These are phyloP conservation scores for Colletotrichum cordylinicola DNA, from an alignment of 2,329 filamentous ascomycete genomes.

Conservation along the genomic window DNA sequence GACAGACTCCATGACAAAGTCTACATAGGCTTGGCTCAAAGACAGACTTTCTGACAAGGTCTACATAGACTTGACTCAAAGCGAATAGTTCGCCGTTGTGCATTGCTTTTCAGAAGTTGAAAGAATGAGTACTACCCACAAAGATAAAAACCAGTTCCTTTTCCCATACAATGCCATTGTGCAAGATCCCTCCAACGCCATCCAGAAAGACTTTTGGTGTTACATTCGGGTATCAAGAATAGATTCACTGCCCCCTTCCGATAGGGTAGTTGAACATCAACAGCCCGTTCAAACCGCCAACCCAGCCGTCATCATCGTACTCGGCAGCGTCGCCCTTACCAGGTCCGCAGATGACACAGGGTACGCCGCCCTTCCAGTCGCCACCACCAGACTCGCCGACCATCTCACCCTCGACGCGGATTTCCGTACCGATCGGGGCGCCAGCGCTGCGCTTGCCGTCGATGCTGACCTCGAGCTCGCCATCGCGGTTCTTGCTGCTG, in stretches of 20 bases:
- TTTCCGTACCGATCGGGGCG: constrained; percentile 79
- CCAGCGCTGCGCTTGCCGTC: constrained; percentile 75
- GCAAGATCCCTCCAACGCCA: constrained; percentile 11
- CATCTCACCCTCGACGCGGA: constrained; percentile 86
- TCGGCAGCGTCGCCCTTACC: constrained; percentile 53
- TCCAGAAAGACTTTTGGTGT: constrained; percentile 14
- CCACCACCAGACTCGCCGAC: constrained; percentile 59
- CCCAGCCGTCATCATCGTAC: constrained; percentile 87
- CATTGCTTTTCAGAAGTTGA: neutral
- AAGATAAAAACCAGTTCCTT: neutral
- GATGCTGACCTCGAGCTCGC: constrained; percentile 80
- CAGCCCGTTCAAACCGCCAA: constrained; percentile 89
- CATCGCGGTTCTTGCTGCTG: constrained; percentile 79
- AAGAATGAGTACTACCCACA: neutral
- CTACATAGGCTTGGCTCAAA: neutral
- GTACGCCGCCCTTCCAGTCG: constrained; percentile 78
- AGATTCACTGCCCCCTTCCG: constrained; percentile 49
- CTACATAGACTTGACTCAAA: rapidly evolving
- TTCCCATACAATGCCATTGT: neutral
- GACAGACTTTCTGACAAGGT: neutral
- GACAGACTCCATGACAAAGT: neutral
- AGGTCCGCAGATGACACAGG: constrained; percentile 79
- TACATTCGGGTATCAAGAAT: constrained; percentile 15
- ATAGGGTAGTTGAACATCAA: constrained; percentile 99
- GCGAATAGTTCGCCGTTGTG: neutral